Evolutionary conservation across 208 protist genomes (phyloP), one percentile per base, ranked within the genome.

Genomic region (Vickermania ingenoplastis): DNA sequence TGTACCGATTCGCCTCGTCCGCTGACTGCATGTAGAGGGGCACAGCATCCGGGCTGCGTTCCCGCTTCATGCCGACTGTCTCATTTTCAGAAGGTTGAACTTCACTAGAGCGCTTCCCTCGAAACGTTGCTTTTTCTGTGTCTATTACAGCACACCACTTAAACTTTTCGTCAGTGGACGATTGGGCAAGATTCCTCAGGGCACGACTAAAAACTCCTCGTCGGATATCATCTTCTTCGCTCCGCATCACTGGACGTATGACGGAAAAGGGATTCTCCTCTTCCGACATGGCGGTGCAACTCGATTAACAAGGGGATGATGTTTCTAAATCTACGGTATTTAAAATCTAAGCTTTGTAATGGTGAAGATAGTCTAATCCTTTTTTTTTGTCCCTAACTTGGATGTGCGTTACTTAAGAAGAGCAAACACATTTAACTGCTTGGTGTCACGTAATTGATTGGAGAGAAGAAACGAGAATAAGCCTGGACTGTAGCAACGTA

Each of bases 211-310:
- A 94, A 58, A 94, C 81, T 17, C 87, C 83, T 71, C 88, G 88
- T 13, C 87, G 83, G 48, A 94, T 94, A 25, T 91, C 81, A 57
- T 94, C 87, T 61, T 94, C 81, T 61, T 94, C 75, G 63, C 81
- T 94, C 30, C 87, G 78, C 23, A 79, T 49, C 21, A 69, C 65
- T 1, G 80, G 83, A 17, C 69, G 72, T 22, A 89, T 51, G n/a
- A 59, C 67, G 17, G 73, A 81, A 53, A 87, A 89, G 1, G 83
- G 81, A 51, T 93, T 90, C n/a, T 27, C 29, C 3, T 61, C 17
- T n/a, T 21, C 54, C 28, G 7, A 14, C 11, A n/a, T n/a, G n/a
- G n/a, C n/a, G n/a, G n/a, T n/a, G n/a, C n/a, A n/a, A n/a, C n/a
- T n/a, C n/a, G n/a, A n/a, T n/a, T n/a, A n/a, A n/a, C n/a, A n/a